Evolutionary conservation across 257 asterid species (phyloP).

Genomic region (Rehmannia glutinosa): DNA sequence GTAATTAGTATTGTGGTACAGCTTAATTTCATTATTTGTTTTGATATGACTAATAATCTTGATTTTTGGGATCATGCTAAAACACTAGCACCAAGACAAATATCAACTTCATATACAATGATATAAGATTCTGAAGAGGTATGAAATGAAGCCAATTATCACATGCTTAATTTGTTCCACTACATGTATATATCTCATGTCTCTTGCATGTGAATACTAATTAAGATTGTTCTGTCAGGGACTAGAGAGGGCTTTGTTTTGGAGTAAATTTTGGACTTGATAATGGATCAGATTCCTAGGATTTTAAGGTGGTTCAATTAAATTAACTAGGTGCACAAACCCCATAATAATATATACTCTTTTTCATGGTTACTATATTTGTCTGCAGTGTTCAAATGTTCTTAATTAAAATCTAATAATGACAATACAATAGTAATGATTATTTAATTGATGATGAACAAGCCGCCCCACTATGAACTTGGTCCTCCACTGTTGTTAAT

Average conservation of each 20-base stretch:
- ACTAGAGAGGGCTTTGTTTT: too few species aligned
- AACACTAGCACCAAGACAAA: not conserved
- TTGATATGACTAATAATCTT: too few species aligned
- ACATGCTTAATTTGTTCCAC: conserved; percentile 42
- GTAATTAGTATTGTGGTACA: too few species aligned
- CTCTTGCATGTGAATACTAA: conserved; percentile 24
- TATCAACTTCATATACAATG: conserved; percentile 2
- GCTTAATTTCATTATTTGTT: too few species aligned
- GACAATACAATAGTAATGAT: conserved; percentile 11
- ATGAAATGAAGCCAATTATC: conserved; percentile 18
- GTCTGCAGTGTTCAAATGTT: not conserved
- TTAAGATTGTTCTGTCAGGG: conserved; percentile 15
- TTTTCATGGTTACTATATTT: not conserved
- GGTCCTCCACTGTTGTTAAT: not conserved
- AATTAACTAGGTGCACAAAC: not conserved
- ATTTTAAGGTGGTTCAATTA: not conserved
- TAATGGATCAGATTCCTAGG: conserved; percentile 32
- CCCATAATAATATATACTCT: not conserved
- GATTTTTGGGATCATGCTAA: too few species aligned
- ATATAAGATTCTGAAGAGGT: conserved; percentile 2
- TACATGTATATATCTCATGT: conserved; percentile 10
- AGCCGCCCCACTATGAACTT: conserved; percentile 28
- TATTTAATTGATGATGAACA: not conserved
- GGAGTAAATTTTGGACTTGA: conserved; percentile 38
- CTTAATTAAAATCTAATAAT: conserved; percentile 10